phyloP scores from a whole-genome alignment of 495 filamentous ascomycete genomes.

The Neurospora africana region DNA sequence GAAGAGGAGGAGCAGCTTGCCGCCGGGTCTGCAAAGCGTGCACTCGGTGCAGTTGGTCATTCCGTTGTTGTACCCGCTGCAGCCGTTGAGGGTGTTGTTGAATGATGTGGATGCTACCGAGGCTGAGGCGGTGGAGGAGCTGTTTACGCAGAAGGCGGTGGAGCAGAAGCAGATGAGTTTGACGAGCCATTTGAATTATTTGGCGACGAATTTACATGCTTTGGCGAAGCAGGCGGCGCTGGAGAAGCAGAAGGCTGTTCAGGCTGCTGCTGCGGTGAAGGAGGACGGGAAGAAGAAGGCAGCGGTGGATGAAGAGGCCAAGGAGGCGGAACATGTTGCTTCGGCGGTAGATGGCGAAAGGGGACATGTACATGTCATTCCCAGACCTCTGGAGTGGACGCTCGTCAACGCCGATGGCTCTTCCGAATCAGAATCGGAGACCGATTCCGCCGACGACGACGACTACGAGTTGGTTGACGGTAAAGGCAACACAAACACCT shows the following conservation, averaged over 20 bases:
- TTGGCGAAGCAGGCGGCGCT: constrained; percentile 44
- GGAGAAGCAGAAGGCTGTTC: neutral
- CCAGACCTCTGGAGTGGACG: constrained; percentile 75
- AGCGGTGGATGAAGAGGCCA: constrained; percentile 13
- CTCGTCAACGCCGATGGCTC: constrained; percentile 20
- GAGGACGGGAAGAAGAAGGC: neutral
- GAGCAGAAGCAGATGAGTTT: constrained; percentile 51
- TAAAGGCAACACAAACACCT: constrained; percentile 21
- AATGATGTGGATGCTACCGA: constrained; percentile 51
- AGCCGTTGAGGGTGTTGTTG: constrained; percentile 55
- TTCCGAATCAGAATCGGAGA: constrained; percentile 19
- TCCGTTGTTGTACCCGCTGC: constrained; percentile 62
- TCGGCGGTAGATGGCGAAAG: constrained; percentile 31
- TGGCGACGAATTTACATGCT: constrained; percentile 61
- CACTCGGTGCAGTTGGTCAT: constrained; percentile 59
- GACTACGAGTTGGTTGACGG: constrained; percentile 26
- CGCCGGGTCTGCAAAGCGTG: constrained; percentile 49
- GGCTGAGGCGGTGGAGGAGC: constrained; percentile 49
- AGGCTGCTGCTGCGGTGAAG: neutral
- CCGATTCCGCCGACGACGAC: constrained; percentile 25
- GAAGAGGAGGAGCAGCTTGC: constrained; percentile 49
- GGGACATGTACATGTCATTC: constrained; percentile 64
- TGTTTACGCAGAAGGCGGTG: constrained; percentile 50
- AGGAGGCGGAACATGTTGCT: constrained; percentile 15
- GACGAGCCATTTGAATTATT: constrained; percentile 66